A percentile compares a stretch with the other conserved stretches of the same genome.
phyloP scores from a whole-genome alignment of 2,329 filamentous ascomycete genomes.

The Claviceps purpurea region DNA sequence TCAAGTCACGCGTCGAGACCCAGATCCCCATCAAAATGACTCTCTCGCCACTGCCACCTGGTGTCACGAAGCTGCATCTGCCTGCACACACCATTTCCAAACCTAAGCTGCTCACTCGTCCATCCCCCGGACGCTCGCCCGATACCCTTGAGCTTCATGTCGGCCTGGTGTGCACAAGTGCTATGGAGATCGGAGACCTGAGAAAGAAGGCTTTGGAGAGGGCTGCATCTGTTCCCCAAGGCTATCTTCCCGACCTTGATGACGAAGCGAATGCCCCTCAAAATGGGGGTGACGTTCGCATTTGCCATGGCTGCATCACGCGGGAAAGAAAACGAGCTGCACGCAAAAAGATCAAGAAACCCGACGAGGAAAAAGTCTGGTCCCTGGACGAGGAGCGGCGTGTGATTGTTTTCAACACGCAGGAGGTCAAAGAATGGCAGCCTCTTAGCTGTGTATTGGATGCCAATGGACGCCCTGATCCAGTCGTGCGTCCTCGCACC shows the following conservation, averaged over 20 bases:
- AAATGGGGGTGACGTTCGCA: slow-evolving; percentile 86
- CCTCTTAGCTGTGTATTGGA: slow-evolving; percentile 39
- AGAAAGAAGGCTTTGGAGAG: slow-evolving; percentile 53
- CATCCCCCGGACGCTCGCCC: slow-evolving; percentile 47
- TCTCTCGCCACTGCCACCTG: slow-evolving; percentile 59
- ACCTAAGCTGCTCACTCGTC: slow-evolving; percentile 74
- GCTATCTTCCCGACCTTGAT: slow-evolving; percentile 24
- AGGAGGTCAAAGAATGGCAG: slow-evolving; percentile 76
- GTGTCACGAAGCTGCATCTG: slow-evolving; percentile 69
- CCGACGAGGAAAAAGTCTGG: slow-evolving; percentile 84
- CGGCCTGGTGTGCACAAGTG: slow-evolving; percentile 81
- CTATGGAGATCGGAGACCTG: slow-evolving; percentile 62
- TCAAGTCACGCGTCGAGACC: slow-evolving; percentile 89
- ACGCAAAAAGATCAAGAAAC: slow-evolving; percentile 85
- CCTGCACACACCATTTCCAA: slow-evolving; percentile 89
- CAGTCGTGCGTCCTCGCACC: slow-evolving; percentile 40
- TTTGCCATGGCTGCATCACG: slow-evolving; percentile 82
- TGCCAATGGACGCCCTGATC: slow-evolving; percentile 28
- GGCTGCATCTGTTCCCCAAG: slow-evolving; percentile 28
- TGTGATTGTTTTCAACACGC: slow-evolving; percentile 84
- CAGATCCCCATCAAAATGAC: slow-evolving; percentile 84
- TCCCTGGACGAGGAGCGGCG: slow-evolving; percentile 65
- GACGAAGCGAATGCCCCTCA: slow-evolving; percentile 60
- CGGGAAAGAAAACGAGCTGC: slow-evolving; percentile 83
- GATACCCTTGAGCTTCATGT: slow-evolving; percentile 71